A percentile compares a stretch with the other conserved stretches of the same genome.
Conservation (phyloP, 139 green algal species). For the Chlamydomonas applanata region DNA sequence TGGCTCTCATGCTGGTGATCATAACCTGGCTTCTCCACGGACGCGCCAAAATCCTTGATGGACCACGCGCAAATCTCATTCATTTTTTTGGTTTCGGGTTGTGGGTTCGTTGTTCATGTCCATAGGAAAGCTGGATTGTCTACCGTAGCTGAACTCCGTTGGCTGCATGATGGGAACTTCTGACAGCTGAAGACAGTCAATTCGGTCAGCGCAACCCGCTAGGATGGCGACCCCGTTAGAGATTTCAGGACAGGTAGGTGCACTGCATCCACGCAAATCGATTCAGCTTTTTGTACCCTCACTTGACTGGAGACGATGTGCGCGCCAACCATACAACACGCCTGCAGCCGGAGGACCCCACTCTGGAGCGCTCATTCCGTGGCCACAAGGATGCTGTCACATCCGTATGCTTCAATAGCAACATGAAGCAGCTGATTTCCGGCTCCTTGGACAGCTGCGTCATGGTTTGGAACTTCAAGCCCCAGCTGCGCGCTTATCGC, state of each 20-base stretch:
- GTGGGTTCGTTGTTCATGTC: too few species aligned
- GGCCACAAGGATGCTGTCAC: slow-evolving; percentile 81
- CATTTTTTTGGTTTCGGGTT: too few species aligned
- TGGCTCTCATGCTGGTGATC: too few species aligned
- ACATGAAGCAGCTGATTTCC: slow-evolving; percentile 86
- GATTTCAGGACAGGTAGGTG: neutral
- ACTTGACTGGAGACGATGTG: neutral
- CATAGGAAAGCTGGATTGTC: too few species aligned
- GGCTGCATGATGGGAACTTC: too few species aligned
- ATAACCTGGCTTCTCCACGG: too few species aligned
- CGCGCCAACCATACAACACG: too few species aligned
- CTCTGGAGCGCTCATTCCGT: slow-evolving; percentile 77
- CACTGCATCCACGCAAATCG: neutral
- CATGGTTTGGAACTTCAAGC: slow-evolving; percentile 94
- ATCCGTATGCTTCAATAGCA: slow-evolving; percentile 78
- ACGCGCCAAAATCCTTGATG: too few species aligned
- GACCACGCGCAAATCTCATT: too few species aligned
- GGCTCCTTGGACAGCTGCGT: slow-evolving; percentile 72
- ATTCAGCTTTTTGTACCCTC: too few species aligned
- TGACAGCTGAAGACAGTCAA: too few species aligned
- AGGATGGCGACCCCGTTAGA: slow-evolving; percentile 2
- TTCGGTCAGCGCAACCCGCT: neutral
- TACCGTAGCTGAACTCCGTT: too few species aligned
- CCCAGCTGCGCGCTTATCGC: slow-evolving; percentile 73
- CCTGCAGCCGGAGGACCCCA: slow-evolving; percentile 73